Evolutionary conservation across 208 protist genomes (phyloP), one percentile per base, ranked within the genome.

Genomic region (Vickermania spadyakhi): DNA sequence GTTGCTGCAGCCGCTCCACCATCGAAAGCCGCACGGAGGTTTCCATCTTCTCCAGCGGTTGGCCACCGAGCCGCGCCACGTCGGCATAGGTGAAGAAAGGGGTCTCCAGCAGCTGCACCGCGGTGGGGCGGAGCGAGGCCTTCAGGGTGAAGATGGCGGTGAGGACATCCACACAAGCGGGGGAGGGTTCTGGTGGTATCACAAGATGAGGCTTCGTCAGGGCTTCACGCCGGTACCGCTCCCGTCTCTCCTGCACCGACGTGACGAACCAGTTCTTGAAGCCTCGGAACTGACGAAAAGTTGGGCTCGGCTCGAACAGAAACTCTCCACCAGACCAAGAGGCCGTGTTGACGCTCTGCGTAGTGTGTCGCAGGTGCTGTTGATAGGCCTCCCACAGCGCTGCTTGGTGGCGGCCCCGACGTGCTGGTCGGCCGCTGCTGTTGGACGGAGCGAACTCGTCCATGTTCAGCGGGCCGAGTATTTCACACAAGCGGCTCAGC

Each of bases 161-260:
- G n/a, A 94, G 68, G 22, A 91, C 84, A 58, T 92, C 84, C 25
- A 88, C 58, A 56, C 81, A 91, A 3, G 75, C 77, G 52, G 58
- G 56, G 7, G 81, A 77, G 11, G 83, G 86, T 11, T 3, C 74
- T 60, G n/a, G 65, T 61, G 1, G 76, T 69, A 53, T 62, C 70
- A 14, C 70, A 70, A 31, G 28, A 31, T 3, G 13, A 13, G 21
- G 22, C 29, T 23, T 7, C 18, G 27, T 28, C 7, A 42, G 23
- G 23, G 60, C 18, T 7, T 21, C 27, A 50, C 26, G 21, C 5
- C 45, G 18, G 64, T 63, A 56, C 5, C 59, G 62, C 4, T 51
- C 25, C 2, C 81, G 77, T 14, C 74, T 58, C 36, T 75, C 69
- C 52, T 88, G 70, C 27, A 85, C 54, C 27, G 77, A 72, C 13